These are phyloP conservation scores for Cladosporium sphaerospermum DNA, from an alignment of 2,329 filamentous ascomycete genomes.

Conservation along the genomic window DNA sequence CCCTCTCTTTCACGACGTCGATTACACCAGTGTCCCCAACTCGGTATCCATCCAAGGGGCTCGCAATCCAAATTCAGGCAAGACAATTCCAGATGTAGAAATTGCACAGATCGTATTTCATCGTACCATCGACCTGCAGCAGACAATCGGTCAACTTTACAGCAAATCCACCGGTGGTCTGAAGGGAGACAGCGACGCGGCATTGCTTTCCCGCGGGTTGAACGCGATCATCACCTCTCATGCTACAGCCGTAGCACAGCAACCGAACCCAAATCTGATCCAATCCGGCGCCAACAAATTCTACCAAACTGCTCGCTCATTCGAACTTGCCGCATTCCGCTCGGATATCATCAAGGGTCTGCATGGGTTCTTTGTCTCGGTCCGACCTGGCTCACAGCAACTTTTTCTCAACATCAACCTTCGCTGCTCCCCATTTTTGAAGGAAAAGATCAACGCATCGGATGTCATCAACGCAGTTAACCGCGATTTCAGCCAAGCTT, in stretches of 20 bases:
- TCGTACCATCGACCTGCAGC: not conserved
- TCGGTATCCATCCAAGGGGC: constrained; percentile 10
- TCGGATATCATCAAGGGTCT: not conserved
- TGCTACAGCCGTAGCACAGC: not conserved
- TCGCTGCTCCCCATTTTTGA: constrained; percentile 16
- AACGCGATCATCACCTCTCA: constrained; percentile 13
- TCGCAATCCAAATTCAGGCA: not conserved
- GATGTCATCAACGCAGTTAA: too few species aligned
- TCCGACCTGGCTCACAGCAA: constrained; percentile 12
- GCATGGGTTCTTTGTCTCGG: constrained; percentile 17
- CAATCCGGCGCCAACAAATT: not conserved
- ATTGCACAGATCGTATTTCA: not conserved
- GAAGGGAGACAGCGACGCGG: not conserved
- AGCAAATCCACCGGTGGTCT: not conserved
- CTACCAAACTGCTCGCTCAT: not conserved
- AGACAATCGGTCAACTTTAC: not conserved
- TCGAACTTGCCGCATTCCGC: not conserved
- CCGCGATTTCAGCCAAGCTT: too few species aligned
- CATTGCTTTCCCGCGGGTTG: constrained; percentile 11
- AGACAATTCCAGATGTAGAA: not conserved
- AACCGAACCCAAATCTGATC: not conserved
- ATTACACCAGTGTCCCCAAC: not conserved
- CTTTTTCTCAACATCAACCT: constrained; percentile 22
- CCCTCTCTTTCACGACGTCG: not conserved
- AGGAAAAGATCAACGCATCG: too few species aligned